Evolutionary conservation across 164 flowering plant species (phyloP).

Genomic region (Buxus sempervirens): DNA sequence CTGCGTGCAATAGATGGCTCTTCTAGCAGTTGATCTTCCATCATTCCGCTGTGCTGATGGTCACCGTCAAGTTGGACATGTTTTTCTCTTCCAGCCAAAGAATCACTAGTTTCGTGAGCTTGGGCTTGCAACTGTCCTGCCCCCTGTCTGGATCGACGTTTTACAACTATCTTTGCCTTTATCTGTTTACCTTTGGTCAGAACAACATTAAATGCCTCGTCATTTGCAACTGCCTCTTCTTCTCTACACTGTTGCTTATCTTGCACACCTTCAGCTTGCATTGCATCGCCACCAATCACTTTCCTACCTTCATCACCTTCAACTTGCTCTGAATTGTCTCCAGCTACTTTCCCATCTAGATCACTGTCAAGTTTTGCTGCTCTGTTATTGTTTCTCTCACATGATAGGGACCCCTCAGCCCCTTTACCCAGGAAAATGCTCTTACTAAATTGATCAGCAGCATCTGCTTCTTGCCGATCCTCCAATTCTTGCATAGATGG

Average conservation of each 20-base stretch:
- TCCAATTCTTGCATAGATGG: slow-evolving; percentile 1
- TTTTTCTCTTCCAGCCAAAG: not conserved
- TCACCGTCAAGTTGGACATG: not conserved
- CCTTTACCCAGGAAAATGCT: no score
- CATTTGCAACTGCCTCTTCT: not conserved
- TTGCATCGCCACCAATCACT: no score
- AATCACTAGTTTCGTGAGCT: not conserved
- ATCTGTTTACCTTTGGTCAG: not conserved
- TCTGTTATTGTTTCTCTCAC: not conserved
- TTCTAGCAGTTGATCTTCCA: slow-evolving; percentile 9
- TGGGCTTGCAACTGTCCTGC: not conserved
- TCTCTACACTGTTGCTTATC: not conserved
- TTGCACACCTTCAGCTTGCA: no score
- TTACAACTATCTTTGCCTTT: not conserved
- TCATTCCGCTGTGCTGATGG: not conserved
- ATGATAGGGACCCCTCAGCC: not conserved
- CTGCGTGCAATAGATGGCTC: slow-evolving; percentile 1
- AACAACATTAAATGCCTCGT: not conserved
- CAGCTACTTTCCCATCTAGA: no score
- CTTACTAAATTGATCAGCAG: no score
- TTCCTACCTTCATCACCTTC: no score
- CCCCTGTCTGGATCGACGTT: not conserved
- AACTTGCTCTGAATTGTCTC: no score
- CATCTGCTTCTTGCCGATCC: slow-evolving; percentile 2
- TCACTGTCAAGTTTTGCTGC: no score